Evolutionary conservation across 2,329 filamentous ascomycete genomes (phyloP).

Genomic region (Penicillium sp.): DNA sequence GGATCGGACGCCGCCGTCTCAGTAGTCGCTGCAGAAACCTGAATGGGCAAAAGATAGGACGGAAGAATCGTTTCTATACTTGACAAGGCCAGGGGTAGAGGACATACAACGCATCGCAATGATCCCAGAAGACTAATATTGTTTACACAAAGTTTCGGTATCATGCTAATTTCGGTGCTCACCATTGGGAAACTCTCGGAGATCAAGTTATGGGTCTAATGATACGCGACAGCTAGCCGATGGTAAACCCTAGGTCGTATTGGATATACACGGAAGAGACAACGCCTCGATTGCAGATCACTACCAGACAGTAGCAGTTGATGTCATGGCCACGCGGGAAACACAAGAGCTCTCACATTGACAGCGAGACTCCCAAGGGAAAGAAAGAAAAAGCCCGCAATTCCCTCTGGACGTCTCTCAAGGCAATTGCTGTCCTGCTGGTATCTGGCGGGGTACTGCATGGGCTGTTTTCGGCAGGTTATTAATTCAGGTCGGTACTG

Average conservation of each 20-base stretch:
- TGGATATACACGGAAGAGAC: slow-evolving; percentile 10
- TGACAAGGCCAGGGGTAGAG: neutral
- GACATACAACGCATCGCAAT: slow-evolving; percentile 5
- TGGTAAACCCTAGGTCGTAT: slow-evolving; percentile 17
- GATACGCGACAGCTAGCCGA: slow-evolving; percentile 19
- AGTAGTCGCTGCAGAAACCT: slow-evolving; percentile 24
- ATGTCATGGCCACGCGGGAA: slow-evolving; percentile 3
- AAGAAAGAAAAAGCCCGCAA: slow-evolving; percentile 3
- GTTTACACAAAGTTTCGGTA: neutral
- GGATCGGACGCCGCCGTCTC: slow-evolving; percentile 22
- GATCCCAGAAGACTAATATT: neutral
- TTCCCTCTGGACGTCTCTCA: slow-evolving; percentile 2
- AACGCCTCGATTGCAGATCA: neutral
- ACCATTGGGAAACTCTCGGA: slow-evolving; percentile 15
- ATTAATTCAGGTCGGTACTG: slow-evolving; percentile 46
- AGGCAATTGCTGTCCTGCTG: slow-evolving; percentile 4
- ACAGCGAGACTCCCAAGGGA: neutral
- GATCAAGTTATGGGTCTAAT: slow-evolving; percentile 11
- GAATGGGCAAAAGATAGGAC: slow-evolving; percentile 18
- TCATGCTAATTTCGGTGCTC: slow-evolving; percentile 13
- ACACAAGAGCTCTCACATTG: neutral
- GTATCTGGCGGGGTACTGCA: slow-evolving; percentile 8
- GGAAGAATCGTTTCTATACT: neutral
- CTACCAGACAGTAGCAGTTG: neutral
- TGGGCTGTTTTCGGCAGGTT: slow-evolving; percentile 27